phyloP scores from a whole-genome alignment of 2,329 filamentous ascomycete species.

The Dactylellina parvicollis region DNA sequence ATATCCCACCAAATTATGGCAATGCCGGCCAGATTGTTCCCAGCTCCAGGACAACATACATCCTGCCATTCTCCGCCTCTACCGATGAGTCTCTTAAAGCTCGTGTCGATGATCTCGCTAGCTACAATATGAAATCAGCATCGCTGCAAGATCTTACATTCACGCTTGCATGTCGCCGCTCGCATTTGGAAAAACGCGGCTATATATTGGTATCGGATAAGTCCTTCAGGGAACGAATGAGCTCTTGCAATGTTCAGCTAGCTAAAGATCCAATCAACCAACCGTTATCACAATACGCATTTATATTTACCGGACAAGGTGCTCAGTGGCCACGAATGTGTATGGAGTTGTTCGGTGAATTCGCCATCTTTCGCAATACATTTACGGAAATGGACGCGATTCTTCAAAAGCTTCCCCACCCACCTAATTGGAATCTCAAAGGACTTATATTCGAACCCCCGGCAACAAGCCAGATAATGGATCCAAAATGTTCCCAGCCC shows the following conservation, averaged over 20 bases:
- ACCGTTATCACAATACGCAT: background rate
- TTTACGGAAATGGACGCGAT: constrained; percentile 15
- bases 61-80: constrained; percentile 26
- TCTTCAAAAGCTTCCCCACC: constrained; percentile 17
- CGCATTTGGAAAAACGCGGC: constrained; percentile 18
- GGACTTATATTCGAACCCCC: background rate
- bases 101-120: background rate
- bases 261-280: background rate
- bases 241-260: background rate
- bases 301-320: constrained; percentile 64
- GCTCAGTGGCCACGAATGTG: constrained; percentile 64
- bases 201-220: constrained; percentile 6
- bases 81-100: background rate
- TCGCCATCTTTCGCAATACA: constrained; percentile 6
- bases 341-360: constrained; percentile 59
- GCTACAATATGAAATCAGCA: constrained; percentile 1
- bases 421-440: constrained; percentile 55
- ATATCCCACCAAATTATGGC: constrained; percentile 4
- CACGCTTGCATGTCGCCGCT: constrained; percentile 21
- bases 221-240: constrained; percentile 1
- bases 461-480: constrained; percentile 41
- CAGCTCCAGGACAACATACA: background rate
- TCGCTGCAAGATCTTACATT: constrained; percentile 10
- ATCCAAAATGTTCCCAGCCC: constrained; percentile 65
- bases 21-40: background rate